phyloP scores from a whole-genome alignment of 306 rosid species.

The Quercus glauca region DNA sequence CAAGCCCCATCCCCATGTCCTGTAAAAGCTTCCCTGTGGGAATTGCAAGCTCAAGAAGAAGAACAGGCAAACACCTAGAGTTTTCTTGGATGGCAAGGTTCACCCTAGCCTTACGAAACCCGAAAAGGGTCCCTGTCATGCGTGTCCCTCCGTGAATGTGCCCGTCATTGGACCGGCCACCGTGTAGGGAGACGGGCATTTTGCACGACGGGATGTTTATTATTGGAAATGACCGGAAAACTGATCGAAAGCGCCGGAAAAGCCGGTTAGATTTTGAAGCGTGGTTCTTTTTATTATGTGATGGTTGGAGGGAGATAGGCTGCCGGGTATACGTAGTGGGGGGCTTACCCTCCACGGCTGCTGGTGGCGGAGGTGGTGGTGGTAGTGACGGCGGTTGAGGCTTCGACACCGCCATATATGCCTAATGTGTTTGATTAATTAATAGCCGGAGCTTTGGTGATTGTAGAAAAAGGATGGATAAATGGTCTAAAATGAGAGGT shows the following conservation, averaged over 20 bases:
- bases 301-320: constrained; percentile 59
- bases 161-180: constrained; percentile 25
- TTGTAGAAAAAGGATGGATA: too few species aligned
- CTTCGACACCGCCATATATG: not conserved
- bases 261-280: constrained; percentile 39
- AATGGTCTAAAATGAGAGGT: not conserved
- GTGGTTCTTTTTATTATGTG: constrained; percentile 28
- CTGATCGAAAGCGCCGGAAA: constrained; percentile 39
- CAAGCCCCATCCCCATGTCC: constrained; percentile 70
- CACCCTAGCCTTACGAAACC: constrained; percentile 52
- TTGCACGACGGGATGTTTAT: constrained; percentile 66
- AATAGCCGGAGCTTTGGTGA: not conserved
- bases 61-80: constrained; percentile 52
- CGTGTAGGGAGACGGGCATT: constrained; percentile 28
- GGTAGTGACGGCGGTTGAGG: not conserved
- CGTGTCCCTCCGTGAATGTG: constrained; percentile 53
- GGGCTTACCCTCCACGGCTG: not conserved
- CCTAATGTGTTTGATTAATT: not conserved
- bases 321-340: not conserved
- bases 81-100: constrained; percentile 74
- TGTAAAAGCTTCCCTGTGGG: constrained; percentile 64
- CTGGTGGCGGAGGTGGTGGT: not conserved
- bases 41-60: constrained; percentile 64
- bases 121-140: constrained; percentile 78
- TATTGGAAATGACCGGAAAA: constrained; percentile 72